Evolutionary conservation across 148 eudicot species (phyloP).

Genomic region (Camellia sinensis): DNA sequence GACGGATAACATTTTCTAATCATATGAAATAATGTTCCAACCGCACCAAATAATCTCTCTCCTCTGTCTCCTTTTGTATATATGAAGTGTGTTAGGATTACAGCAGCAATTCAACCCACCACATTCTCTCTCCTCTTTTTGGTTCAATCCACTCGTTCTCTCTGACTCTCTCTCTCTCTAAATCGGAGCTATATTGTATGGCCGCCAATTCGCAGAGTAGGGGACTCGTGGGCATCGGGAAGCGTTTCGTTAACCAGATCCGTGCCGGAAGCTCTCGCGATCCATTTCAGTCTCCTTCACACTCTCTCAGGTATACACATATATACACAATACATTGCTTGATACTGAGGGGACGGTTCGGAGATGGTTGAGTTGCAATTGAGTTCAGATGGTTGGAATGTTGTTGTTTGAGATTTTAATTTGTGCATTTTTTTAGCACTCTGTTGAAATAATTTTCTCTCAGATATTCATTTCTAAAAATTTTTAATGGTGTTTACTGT

Average conservation of each 20-base stretch:
- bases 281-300: slow-evolving; percentile 17
- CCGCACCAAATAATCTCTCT: no score
- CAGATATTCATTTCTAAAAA: not conserved
- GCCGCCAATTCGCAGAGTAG: slow-evolving; percentile 42
- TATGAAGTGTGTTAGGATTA: not conserved
- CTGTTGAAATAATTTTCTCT: not conserved
- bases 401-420: not conserved
- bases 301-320: slow-evolving; percentile 23
- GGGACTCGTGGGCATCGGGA: slow-evolving; percentile 32
- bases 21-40: no score
- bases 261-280: slow-evolving; percentile 11
- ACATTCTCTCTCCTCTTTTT: not conserved
- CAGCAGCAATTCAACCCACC: not conserved
- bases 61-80: not conserved
- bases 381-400: not conserved
- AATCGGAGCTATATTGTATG: slow-evolving; percentile 27
- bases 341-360: not conserved
- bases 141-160: not conserved
- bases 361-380: not conserved
- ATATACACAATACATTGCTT: not conserved
- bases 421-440: not conserved
- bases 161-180: not conserved
- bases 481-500: not conserved
- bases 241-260: slow-evolving; percentile 40
- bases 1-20: no score